Evolutionary conservation across 73 alveolate genomes (phyloP).

Genomic region (Halteria grandinella): DNA sequence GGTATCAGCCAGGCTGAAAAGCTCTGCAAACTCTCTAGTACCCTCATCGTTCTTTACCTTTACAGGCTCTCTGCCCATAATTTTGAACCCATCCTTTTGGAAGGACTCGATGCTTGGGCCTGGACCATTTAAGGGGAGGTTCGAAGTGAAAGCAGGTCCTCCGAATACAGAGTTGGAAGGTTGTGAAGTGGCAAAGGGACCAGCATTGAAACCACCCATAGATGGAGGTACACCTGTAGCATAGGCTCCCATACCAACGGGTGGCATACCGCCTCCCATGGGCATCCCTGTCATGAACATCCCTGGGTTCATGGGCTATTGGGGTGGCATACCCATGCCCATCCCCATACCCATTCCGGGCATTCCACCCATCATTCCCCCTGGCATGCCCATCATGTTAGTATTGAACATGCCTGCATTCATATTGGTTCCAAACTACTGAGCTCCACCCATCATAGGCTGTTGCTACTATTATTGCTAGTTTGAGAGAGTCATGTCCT

Average conservation of each 20-base stretch:
- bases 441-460: constrained; percentile 21
- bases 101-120: constrained; percentile 13
- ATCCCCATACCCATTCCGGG: constrained; percentile 38
- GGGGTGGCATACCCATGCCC: constrained; percentile 27
- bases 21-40: constrained; percentile 55
- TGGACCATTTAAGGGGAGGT: constrained; percentile 17
- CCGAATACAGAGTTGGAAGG: too few species aligned
- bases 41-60: constrained; percentile 30
- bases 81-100: constrained; percentile 33
- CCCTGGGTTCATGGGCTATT: too few species aligned
- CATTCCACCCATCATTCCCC: not conserved
- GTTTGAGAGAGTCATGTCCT: constrained; percentile 17
- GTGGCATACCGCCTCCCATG: not conserved
- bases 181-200: too few species aligned
- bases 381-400: constrained; percentile 11
- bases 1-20: constrained; percentile 48
- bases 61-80: constrained; percentile 5
- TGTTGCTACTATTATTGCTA: not conserved
- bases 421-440: constrained; percentile 28
- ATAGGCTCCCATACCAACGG: too few species aligned
- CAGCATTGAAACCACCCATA: too few species aligned
- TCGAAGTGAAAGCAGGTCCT: too few species aligned
- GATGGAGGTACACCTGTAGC: too few species aligned
- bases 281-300: too few species aligned
- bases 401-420: constrained; percentile 25